These are phyloP conservation scores for Poteriospumella lacustris DNA, from an alignment of 108 stramenopile species.

Conservation along the genomic window DNA sequence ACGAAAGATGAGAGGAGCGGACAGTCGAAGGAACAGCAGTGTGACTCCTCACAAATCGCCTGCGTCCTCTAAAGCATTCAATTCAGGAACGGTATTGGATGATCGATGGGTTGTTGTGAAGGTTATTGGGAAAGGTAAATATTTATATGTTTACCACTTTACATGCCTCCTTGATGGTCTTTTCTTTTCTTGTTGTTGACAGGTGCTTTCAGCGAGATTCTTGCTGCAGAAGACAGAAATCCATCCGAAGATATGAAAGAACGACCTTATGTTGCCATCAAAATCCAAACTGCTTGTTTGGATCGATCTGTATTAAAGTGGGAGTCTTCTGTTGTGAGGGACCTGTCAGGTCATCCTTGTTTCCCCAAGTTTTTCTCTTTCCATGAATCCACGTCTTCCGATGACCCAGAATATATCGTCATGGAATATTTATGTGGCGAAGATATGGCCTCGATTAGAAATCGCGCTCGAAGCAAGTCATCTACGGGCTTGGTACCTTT, in stretches of 20 bases:
- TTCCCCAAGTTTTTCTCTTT: constrained; percentile 36
- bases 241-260: background rate
- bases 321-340: constrained; percentile 39
- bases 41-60: too few species aligned
- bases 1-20: too few species aligned
- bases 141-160: background rate
- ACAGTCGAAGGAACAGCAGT: too few species aligned
- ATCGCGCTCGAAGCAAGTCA: background rate
- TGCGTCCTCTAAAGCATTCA: background rate
- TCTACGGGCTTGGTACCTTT: background rate
- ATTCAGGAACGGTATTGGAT: background rate
- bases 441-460: constrained; percentile 47
- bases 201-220: background rate
- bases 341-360: constrained; percentile 30
- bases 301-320: constrained; percentile 24
- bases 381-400: constrained; percentile 31
- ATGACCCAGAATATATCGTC: constrained; percentile 34
- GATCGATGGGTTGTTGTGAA: background rate
- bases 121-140: background rate
- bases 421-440: constrained; percentile 49
- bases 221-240: background rate
- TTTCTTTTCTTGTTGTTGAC: background rate
- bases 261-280: constrained; percentile 2
- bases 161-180: background rate
- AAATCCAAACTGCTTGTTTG: background rate